Conservation (phyloP, 768 basidiomycete genomes). For the Tremella mesenterica region DNA sequence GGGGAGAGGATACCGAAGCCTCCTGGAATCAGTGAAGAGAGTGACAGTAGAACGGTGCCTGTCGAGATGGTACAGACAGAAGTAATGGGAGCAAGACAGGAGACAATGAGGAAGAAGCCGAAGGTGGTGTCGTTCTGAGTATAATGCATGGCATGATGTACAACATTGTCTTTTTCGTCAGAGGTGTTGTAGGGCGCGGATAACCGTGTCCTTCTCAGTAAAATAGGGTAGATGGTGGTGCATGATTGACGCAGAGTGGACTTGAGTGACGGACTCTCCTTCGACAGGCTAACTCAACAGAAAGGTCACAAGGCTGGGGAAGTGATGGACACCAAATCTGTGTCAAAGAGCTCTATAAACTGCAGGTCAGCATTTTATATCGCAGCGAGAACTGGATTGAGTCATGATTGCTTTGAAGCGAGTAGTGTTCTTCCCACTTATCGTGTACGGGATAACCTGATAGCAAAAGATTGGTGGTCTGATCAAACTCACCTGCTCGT, state of each 20-base stretch:
- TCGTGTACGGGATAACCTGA: neutral
- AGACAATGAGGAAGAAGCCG: too few species aligned
- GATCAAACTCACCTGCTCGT: constrained; percentile 44
- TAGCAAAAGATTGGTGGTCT: too few species aligned
- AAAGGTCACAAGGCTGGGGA: constrained; percentile 4
- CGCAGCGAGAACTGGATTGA: too few species aligned
- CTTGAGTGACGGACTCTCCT: neutral
- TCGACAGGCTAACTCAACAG: neutral
- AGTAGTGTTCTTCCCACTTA: neutral
- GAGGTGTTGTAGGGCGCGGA: too few species aligned
- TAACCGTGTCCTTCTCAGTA: too few species aligned
- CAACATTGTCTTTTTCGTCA: too few species aligned
- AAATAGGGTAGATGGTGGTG: too few species aligned
- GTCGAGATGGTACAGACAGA: too few species aligned
- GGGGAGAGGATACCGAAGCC: constrained; percentile 5
- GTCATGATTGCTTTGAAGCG: neutral
- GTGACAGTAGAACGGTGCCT: too few species aligned
- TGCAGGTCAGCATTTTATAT: constrained; percentile 21
- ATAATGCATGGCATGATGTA: too few species aligned
- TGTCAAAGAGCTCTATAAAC: constrained; percentile 47
- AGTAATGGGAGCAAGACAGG: too few species aligned
- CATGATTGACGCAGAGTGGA: neutral
- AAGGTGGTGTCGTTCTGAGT: constrained; percentile 20
- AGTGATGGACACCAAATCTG: constrained; percentile 40
- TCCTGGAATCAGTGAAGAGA: neutral